Percentiles rank a stretch among this genome's conserved stretches.
Evolutionary conservation across 495 filamentous ascomycete species (phyloP).

Genomic region (Hypoxylon cercidicola): DNA sequence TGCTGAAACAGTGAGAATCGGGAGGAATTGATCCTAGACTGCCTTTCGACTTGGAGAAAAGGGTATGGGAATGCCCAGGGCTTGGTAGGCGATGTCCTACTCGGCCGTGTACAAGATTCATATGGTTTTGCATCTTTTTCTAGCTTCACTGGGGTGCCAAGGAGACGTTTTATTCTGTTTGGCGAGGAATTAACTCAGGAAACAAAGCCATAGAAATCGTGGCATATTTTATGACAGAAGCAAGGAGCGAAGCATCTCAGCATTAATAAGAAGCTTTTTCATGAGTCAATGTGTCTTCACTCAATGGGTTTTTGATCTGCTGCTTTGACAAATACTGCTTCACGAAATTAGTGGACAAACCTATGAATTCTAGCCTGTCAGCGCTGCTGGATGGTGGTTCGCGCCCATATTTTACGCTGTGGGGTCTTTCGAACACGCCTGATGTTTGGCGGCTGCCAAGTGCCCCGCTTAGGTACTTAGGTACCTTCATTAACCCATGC

Average conservation of each 20-base stretch:
- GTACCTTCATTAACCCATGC: neutral
- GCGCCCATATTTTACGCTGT: too few relatives aligned
- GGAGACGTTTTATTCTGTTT: conserved; percentile 15
- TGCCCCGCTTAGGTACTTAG: conserved; percentile 26
- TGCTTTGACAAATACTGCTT: too few relatives aligned
- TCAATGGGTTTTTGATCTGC: conserved; percentile 25
- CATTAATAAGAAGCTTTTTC: conserved; percentile 26
- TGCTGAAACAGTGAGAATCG: conserved; percentile 14
- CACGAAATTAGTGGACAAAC: too few relatives aligned
- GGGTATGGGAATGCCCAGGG: conserved; percentile 10
- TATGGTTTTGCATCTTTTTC: conserved; percentile 24
- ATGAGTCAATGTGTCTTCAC: conserved; percentile 4
- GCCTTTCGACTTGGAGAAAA: conserved; percentile 17
- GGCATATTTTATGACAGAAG: conserved; percentile 18
- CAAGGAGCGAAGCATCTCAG: conserved; percentile 24
- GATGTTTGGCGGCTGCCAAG: neutral
- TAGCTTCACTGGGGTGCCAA: conserved; percentile 16
- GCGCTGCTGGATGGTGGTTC: too few relatives aligned
- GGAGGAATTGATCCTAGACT: conserved; percentile 33
- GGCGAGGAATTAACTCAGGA: conserved; percentile 7
- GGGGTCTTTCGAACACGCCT: conserved; percentile 25
- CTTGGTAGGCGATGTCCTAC: conserved; percentile 23
- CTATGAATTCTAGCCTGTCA: too few relatives aligned
- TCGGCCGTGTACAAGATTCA: conserved; percentile 39
- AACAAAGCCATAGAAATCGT: conserved; percentile 16